These are phyloP conservation scores for Ceriops tagal DNA, from an alignment of 345 rosid genomes.

Conservation along the genomic window DNA sequence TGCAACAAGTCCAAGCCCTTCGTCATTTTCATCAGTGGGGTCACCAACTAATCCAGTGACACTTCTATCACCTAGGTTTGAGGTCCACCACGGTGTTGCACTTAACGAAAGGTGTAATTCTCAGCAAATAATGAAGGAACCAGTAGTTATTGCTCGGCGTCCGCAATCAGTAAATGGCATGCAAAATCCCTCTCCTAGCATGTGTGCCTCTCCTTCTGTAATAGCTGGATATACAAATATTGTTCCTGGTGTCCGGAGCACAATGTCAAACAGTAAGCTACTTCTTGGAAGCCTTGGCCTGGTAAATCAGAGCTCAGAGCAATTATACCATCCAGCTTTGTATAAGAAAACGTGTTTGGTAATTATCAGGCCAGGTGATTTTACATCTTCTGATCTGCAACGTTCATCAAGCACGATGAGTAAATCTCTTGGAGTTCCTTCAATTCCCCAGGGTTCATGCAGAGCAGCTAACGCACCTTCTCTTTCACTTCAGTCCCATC, in stretches of 20 bases:
- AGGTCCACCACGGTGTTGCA: slow-evolving; percentile 22
- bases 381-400: slow-evolving; percentile 24
- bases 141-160: slow-evolving; percentile 35
- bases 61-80: slow-evolving; percentile 16
- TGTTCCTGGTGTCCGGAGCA: no score
- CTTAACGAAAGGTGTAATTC: slow-evolving; percentile 24
- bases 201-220: slow-evolving; percentile 21
- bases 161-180: slow-evolving; percentile 29
- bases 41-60: slow-evolving; percentile 21
- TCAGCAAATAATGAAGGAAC: slow-evolving; percentile 34
- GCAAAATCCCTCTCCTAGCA: slow-evolving; percentile 23
- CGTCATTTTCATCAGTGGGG: slow-evolving; percentile 16
- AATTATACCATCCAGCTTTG: slow-evolving; percentile 26
- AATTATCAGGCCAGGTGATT: slow-evolving; percentile 20
- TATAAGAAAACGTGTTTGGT: slow-evolving; percentile 26
- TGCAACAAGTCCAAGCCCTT: slow-evolving; percentile 23
- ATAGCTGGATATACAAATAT: slow-evolving; percentile 30
- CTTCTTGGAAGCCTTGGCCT: slow-evolving; percentile 17
- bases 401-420: slow-evolving; percentile 30
- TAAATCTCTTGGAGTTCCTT: slow-evolving; percentile 18
- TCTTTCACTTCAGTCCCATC: slow-evolving; percentile 41
- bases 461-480: slow-evolving; percentile 20
- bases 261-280: no score
- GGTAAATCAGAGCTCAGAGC: slow-evolving; percentile 29
- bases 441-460: slow-evolving; percentile 25